A percentile compares a stretch with the other conserved stretches of the same genome.
These are phyloP conservation scores for Ophiostoma sp. DNA, from an alignment of 2,329 filamentous ascomycete species.

Conservation along the genomic window DNA sequence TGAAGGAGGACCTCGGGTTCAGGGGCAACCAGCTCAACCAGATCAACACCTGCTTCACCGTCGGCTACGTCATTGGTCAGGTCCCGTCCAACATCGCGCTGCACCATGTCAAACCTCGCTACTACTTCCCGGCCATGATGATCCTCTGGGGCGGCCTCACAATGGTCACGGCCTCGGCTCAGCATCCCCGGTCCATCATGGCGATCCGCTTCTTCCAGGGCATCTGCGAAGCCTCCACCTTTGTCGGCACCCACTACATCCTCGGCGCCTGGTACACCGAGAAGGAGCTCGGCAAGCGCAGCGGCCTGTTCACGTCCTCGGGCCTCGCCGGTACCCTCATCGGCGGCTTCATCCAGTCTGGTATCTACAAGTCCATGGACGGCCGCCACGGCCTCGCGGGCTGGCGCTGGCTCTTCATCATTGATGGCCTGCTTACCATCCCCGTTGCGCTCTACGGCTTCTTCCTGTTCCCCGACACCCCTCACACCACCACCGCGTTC, in stretches of 20 bases:
- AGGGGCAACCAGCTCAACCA: constrained; percentile 46
- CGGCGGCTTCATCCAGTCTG: constrained; percentile 56
- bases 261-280: constrained; percentile 57
- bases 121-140: constrained; percentile 61
- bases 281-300: constrained; percentile 56
- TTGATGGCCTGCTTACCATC: constrained; percentile 52
- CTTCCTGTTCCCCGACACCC: constrained; percentile 50
- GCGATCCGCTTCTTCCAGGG: constrained; percentile 54
- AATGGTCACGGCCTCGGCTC: constrained; percentile 52
- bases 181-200: constrained; percentile 51
- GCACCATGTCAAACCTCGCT: constrained; percentile 57
- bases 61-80: constrained; percentile 50
- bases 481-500: constrained; percentile 43
- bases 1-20: constrained; percentile 47
- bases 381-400: constrained; percentile 46
- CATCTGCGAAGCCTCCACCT: constrained; percentile 51
- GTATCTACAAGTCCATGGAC: constrained; percentile 42
- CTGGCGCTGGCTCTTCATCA: constrained; percentile 51
- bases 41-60: constrained; percentile 48
- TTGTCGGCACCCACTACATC: constrained; percentile 54
- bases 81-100: constrained; percentile 57
- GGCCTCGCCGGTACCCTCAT: constrained; percentile 58
- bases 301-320: constrained; percentile 55
- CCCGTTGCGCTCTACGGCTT: constrained; percentile 53
- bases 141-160: constrained; percentile 59